A percentile compares a stretch with the other conserved stretches of the same genome.
phyloP scores from a whole-genome alignment of 2,329 filamentous ascomycete genomes.

The Volutella citrinella region DNA sequence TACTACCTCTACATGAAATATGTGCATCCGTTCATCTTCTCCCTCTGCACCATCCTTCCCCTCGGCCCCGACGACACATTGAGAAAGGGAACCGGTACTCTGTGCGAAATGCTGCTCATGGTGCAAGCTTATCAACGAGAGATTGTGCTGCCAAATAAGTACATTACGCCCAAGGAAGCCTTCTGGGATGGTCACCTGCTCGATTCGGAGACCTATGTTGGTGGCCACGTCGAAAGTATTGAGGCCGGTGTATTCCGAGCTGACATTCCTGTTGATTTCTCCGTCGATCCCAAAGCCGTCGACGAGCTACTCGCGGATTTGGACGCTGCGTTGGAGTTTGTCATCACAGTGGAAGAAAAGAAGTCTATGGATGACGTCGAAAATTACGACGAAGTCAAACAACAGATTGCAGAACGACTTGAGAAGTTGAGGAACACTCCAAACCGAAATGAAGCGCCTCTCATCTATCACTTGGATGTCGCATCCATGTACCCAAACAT shows the following conservation, averaged over 20 bases:
- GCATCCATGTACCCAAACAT: conserved; percentile 99
- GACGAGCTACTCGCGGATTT: conserved; percentile 85
- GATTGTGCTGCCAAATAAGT: conserved; percentile 95
- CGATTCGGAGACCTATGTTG: conserved; percentile 96
- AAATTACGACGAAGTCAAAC: conserved; percentile 82
- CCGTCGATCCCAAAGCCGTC: conserved; percentile 81
- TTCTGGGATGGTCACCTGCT: conserved; percentile 97
- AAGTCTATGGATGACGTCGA: conserved; percentile 75
- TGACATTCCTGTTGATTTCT: conserved; percentile 93
- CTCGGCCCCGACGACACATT: conserved; percentile 89
- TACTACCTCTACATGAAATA: conserved; percentile 99
- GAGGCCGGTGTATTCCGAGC: conserved; percentile 95
- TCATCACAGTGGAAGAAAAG: conserved; percentile 79
- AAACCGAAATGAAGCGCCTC: conserved; percentile 77
- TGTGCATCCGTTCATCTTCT: conserved; percentile 99
- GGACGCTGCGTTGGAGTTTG: conserved; percentile 86
- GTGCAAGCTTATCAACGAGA: conserved; percentile 91
- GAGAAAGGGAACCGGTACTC: conserved; percentile 92
- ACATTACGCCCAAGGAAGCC: conserved; percentile 82
- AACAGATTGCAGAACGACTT: conserved; percentile 72
- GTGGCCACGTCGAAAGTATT: conserved; percentile 98
- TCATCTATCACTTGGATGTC: conserved; percentile 98
- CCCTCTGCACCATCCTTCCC: conserved; percentile 92
- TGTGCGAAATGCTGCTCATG: conserved; percentile 99
- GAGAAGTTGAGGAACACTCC: conserved; percentile 75